Conservation (phyloP, 257 asterid genomes). For the Cynanchum wilfordii region DNA sequence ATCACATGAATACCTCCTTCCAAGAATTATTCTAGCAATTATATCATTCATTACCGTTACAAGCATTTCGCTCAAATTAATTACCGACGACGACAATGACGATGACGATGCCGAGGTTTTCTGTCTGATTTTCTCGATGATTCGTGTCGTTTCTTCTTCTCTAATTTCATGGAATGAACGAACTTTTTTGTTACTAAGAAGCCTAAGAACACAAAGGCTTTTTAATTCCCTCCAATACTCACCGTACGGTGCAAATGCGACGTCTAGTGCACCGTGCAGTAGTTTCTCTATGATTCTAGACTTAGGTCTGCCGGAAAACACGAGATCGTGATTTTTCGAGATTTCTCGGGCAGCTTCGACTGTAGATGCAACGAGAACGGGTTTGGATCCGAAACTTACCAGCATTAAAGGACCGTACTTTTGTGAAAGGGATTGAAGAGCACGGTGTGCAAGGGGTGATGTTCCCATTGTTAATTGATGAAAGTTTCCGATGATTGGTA, state of each 20-base stretch:
- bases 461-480: no score
- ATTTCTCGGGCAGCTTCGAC: constrained; percentile 1
- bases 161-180: constrained; percentile 28
- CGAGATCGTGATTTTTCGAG: neutral
- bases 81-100: no score
- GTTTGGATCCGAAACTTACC: constrained; percentile 37
- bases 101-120: neutral
- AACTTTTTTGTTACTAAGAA: constrained; percentile 40
- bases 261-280: constrained; percentile 22
- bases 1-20: constrained; percentile 14
- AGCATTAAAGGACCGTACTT: constrained; percentile 40
- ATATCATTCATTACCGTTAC: constrained; percentile 4
- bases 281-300: constrained; percentile 17
- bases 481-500: no score
- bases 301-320: constrained; percentile 38
- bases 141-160: constrained; percentile 36
- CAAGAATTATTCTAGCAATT: constrained; percentile 11
- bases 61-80: constrained; percentile 12
- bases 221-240: constrained; percentile 41
- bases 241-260: constrained; percentile 32
- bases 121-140: constrained; percentile 28
- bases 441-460: constrained; percentile 8
- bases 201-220: constrained; percentile 40
- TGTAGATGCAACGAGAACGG: constrained; percentile 38
- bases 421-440: constrained; percentile 28